Evolutionary conservation across 495 filamentous ascomycete genomes (phyloP).

Genomic region (Xylaria bambusicola): DNA sequence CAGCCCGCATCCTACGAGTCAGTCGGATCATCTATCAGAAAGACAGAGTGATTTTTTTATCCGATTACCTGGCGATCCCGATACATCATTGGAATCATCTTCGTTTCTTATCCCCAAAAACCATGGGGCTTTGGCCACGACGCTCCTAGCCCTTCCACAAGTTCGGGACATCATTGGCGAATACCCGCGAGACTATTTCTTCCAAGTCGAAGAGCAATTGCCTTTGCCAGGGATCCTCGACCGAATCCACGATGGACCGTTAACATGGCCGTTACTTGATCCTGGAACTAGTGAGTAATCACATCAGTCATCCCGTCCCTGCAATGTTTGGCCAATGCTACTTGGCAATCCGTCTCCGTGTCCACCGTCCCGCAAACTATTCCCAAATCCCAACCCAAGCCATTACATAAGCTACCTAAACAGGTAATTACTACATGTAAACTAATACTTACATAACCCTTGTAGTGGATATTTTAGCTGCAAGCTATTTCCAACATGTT

Average conservation of each 20-base stretch:
- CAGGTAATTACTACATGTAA: not conserved
- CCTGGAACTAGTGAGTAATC: slow-evolving; percentile 23
- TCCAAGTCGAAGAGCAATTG: slow-evolving; percentile 33
- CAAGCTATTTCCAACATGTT: slow-evolving; percentile 35
- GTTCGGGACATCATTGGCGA: slow-evolving; percentile 33
- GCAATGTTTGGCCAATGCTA: not conserved
- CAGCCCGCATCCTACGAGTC: slow-evolving; percentile 30
- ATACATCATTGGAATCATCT: slow-evolving; percentile 28
- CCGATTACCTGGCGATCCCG: slow-evolving; percentile 28
- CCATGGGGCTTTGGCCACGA: slow-evolving; percentile 32
- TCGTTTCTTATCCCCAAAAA: slow-evolving; percentile 36
- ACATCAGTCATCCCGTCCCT: not conserved
- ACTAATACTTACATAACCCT: not conserved
- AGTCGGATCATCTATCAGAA: slow-evolving; percentile 27
- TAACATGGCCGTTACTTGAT: slow-evolving; percentile 33
- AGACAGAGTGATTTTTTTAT: slow-evolving; percentile 29
- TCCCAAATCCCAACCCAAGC: too few relatives aligned
- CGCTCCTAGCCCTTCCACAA: slow-evolving; percentile 32
- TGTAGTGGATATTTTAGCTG: slow-evolving; percentile 19
- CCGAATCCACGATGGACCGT: slow-evolving; percentile 23
- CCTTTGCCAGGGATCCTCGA: slow-evolving; percentile 31
- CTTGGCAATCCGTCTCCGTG: too few relatives aligned
- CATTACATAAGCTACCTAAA: not conserved
- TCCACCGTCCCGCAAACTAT: too few relatives aligned
- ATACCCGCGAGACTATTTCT: slow-evolving; percentile 36